Conservation (phyloP, 164 flowering plant species). For the Stephania yunnanensis region DNA sequence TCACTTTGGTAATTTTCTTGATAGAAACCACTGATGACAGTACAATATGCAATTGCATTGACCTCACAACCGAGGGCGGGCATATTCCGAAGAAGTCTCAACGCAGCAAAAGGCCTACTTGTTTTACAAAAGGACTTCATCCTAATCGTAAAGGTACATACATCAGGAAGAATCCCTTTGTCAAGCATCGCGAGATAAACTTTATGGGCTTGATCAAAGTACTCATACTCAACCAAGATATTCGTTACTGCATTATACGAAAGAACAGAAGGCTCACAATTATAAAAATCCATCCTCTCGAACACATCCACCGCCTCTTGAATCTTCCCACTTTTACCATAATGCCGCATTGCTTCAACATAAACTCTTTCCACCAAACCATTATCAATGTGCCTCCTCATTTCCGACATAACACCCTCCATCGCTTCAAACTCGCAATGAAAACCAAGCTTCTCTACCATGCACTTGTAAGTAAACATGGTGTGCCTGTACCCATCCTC, state of each 20-base stretch:
- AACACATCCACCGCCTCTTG: conserved; percentile 8
- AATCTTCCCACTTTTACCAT: conserved; percentile 8
- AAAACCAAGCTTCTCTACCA: conserved; percentile 13
- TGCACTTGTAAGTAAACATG: conserved; percentile 9
- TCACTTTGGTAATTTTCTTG: conserved; percentile 3
- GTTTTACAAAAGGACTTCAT: conserved; percentile 13
- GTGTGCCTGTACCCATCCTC: conserved; percentile 12
- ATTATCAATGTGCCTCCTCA: conserved; percentile 11
- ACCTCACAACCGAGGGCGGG: conserved; percentile 4
- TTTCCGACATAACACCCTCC: conserved; percentile 13
- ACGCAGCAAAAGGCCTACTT: conserved; percentile 10
- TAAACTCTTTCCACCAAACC: conserved; percentile 9
- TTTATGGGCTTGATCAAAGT: conserved; percentile 7
- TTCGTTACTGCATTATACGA: conserved; percentile 28
- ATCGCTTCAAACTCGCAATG: conserved; percentile 12
- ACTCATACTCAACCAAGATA: conserved; percentile 10
- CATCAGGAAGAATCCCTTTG: conserved; percentile 10
- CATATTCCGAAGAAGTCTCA: conserved; percentile 12
- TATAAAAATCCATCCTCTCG: conserved; percentile 34
- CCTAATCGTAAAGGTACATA: conserved; percentile 7
- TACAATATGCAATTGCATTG: conserved; percentile 13
- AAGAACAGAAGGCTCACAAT: conserved; percentile 58
- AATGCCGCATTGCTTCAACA: conserved; percentile 9
- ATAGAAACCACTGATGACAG: conserved; percentile 10
- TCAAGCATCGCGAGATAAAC: conserved; percentile 9